These are phyloP conservation scores for Hygrophorus russula DNA, from an alignment of 768 basidiomycete species.

Conservation along the genomic window DNA sequence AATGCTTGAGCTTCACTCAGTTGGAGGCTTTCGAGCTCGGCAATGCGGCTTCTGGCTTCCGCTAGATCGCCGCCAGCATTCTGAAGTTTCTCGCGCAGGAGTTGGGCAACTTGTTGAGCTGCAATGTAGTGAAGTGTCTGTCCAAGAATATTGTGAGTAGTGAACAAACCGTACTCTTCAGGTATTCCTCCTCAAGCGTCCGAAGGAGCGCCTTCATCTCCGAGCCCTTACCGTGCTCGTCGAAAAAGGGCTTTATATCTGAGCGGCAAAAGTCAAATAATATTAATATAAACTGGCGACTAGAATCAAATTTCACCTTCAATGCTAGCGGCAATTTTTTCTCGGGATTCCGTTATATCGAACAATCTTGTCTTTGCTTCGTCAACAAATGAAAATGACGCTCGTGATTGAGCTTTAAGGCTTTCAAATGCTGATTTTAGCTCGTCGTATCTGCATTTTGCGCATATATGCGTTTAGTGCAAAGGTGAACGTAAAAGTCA, in stretches of 20 bases:
- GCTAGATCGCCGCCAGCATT: constrained; percentile 4
- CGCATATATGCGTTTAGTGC: neutral
- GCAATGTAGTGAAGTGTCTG: neutral
- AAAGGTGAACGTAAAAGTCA: neutral
- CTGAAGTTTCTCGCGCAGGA: constrained; percentile 8
- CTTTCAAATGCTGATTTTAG: constrained; percentile 4
- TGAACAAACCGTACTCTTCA: neutral
- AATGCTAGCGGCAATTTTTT: neutral
- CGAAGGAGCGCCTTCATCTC: constrained; percentile 7
- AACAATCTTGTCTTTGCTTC: constrained; percentile 1
- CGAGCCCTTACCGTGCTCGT: constrained; percentile 2
- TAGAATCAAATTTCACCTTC: constrained; percentile 2
- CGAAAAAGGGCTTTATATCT: constrained; percentile 5
- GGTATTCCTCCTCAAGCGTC: constrained; percentile 5
- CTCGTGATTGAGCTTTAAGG: constrained; percentile 1
- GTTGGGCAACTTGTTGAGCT: constrained; percentile 8
- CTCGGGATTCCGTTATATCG: neutral
- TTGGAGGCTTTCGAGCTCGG: constrained; percentile 8
- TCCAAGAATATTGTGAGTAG: neutral
- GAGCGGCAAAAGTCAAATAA: neutral
- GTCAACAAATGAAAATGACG: neutral
- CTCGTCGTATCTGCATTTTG: constrained; percentile 3
- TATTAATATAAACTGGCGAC: neutral
- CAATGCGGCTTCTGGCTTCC: constrained; percentile 7
- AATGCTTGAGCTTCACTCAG: constrained; percentile 1